Percentiles rank a stretch among this genome's conserved stretches.
Evolutionary conservation across 352 stramenopile species (phyloP).

Genomic region (Phytopythium kandeliae): DNA sequence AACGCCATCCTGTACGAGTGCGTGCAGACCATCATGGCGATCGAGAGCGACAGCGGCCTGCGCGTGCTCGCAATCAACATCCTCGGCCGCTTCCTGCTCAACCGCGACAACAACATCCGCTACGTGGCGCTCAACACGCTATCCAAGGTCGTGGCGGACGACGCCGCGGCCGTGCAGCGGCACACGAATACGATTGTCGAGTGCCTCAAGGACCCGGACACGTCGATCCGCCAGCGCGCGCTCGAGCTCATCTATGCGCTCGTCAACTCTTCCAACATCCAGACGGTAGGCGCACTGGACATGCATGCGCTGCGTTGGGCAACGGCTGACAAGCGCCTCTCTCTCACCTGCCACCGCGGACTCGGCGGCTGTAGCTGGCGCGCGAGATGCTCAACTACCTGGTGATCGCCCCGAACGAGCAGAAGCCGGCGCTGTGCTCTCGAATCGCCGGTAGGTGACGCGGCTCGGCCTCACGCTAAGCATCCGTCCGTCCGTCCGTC

Average conservation of each 20-base stretch:
- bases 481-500: no score
- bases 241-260: conserved; percentile 99
- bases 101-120: conserved; percentile 99
- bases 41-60: conserved; percentile 96
- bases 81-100: conserved; percentile 97
- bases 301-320: no score
- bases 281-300: conserved; percentile 43
- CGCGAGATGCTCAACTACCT: conserved; percentile 99
- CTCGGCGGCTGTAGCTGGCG: conserved; percentile 77
- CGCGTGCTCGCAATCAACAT: conserved; percentile 99
- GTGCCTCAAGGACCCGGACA: conserved; percentile 96
- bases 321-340: no score
- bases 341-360: no score
- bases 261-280: conserved; percentile 96
- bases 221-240: conserved; percentile 97
- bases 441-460: conserved; percentile 86
- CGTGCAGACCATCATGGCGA: conserved; percentile 98
- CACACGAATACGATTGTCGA: conserved; percentile 96
- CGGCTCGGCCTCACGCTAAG: not conserved
- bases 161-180: conserved; percentile 94
- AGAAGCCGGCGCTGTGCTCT: conserved; percentile 94
- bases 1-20: conserved; percentile 99
- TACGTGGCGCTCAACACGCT: conserved; percentile 99
- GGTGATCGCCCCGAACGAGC: conserved; percentile 94
- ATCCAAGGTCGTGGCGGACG: conserved; percentile 85